A percentile compares a stretch with the other conserved stretches of the same genome.
Evolutionary conservation across 106 monocot genomes (phyloP).

Genomic region (Dendrobium officinale): DNA sequence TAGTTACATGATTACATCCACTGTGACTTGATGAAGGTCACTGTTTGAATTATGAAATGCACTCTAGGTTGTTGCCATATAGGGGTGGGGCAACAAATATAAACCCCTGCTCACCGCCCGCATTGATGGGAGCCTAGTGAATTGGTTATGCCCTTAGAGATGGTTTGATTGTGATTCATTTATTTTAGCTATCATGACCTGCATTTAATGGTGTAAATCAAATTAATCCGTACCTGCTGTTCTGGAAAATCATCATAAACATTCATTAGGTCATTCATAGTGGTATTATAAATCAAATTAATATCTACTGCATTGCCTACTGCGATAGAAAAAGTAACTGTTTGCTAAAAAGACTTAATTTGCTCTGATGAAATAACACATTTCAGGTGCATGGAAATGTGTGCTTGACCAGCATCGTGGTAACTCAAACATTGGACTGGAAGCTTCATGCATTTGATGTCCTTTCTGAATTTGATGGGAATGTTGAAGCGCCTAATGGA

Average conservation of each 20-base stretch:
- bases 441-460: constrained; percentile 97
- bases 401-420: constrained; percentile 88
- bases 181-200: too few relatives aligned
- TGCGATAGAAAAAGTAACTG: not conserved
- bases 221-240: not conserved
- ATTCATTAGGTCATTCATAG: not conserved
- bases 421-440: constrained; percentile 95
- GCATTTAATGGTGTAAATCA: not conserved
- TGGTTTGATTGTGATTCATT: not conserved
- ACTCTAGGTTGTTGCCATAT: not conserved
- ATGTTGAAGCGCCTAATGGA: constrained; percentile 46
- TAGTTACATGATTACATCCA: not conserved
- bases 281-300: constrained; percentile 5
- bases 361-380: constrained; percentile 5
- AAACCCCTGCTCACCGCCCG: not conserved
- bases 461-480: constrained; percentile 90
- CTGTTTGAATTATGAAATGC: not conserved
- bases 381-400: constrained; percentile 93
- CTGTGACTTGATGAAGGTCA: not conserved
- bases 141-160: not conserved
- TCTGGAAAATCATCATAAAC: not conserved
- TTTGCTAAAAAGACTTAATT: not conserved
- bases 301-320: not conserved
- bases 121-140: not conserved
- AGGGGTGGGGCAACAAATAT: not conserved